Base-by-base conservation (phyloP, 129 eudicot genomes). In the Silybum marianum region DNA sequence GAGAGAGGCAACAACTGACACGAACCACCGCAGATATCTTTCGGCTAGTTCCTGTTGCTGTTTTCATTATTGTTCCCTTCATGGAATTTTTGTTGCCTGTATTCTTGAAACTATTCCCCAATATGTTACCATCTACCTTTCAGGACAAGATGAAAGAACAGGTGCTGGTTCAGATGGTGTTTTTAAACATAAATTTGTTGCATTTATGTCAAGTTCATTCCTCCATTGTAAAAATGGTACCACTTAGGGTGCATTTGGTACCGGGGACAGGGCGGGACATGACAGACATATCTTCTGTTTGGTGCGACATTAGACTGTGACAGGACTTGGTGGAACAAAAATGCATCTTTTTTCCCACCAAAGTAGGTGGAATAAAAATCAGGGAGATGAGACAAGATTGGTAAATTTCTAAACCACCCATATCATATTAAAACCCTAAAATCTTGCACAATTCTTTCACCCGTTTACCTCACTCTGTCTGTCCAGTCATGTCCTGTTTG, bases 141-240 rank as follows among this genome's bases (percentile, higher is more conserved):
- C 98, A 96, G 85, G 99, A 96, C 90, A 96, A 91, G 91, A 96
- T 96, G 98, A 96, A 96, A 87, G 99, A 96, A 76, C 98, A 96
- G 99, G 99, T 93, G 39, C 75, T 19, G 69, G n/a, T 78, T 48
- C 32, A 70, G 72, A 63, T 26, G 13, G 66, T 62, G 23, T 68
- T 16, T 16, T 28, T 34, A 75, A 75, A 32, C 80, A 65, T 63
- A n/a, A 22, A 66, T 63, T 71, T 63, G 74, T 81, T 34, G 62
- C 76, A 76, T 85, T 58, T 30, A 18, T 30, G 28, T 78, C 24
- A 71, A 71, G 42, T 68, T 58, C 30, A 46, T 60, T 21, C 9
- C 58, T 62, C 54, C 22, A 34, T 60, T 71, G 46, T 23, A 40
- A 44, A 21, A 74, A 40, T 40, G 44, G 2, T 58, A 28, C 68